Conservation (phyloP, 2,329 filamentous ascomycete genomes). For the Nakataea oryzae region DNA sequence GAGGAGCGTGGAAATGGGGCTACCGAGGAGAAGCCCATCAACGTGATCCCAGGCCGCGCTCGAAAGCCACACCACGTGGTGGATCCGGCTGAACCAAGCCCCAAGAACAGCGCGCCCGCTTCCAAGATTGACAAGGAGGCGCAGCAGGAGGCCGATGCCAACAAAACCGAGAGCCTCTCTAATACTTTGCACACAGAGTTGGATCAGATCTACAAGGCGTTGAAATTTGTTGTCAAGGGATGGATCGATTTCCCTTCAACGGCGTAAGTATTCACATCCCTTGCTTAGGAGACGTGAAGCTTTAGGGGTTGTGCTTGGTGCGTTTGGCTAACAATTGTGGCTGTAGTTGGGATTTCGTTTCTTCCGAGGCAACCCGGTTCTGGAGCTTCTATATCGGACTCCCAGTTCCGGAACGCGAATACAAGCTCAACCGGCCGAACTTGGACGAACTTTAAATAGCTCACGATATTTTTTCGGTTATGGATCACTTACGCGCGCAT, state of each 20-base stretch:
- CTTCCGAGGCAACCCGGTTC: constrained; percentile 29
- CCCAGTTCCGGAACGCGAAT: constrained; percentile 36
- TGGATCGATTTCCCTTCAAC: constrained; percentile 61
- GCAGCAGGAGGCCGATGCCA: constrained; percentile 18
- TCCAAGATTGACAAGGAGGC: constrained; percentile 28
- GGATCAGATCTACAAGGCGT: constrained; percentile 47
- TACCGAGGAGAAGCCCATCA: constrained; percentile 12
- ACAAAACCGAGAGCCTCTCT: constrained; percentile 28
- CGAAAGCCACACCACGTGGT: constrained; percentile 33
- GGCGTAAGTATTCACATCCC: constrained; percentile 47
- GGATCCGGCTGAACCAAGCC: constrained; percentile 4
- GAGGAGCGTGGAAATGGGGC: constrained; percentile 21
- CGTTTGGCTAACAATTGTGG: background rate
- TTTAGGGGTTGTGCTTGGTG: too few relatives aligned
- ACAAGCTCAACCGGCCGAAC: constrained; percentile 32
- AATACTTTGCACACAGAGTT: constrained; percentile 58
- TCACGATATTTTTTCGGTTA: background rate
- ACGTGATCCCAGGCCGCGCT: constrained; percentile 23
- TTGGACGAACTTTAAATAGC: constrained; percentile 35
- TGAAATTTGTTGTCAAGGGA: constrained; percentile 54
- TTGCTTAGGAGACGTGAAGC: background rate
- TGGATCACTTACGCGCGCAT: background rate
- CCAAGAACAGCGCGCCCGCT: background rate
- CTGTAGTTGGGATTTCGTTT: background rate
- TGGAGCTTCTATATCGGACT: constrained; percentile 43